Evolutionary conservation across 257 asterid genomes (phyloP).

Genomic region (Apocynum venetum): DNA sequence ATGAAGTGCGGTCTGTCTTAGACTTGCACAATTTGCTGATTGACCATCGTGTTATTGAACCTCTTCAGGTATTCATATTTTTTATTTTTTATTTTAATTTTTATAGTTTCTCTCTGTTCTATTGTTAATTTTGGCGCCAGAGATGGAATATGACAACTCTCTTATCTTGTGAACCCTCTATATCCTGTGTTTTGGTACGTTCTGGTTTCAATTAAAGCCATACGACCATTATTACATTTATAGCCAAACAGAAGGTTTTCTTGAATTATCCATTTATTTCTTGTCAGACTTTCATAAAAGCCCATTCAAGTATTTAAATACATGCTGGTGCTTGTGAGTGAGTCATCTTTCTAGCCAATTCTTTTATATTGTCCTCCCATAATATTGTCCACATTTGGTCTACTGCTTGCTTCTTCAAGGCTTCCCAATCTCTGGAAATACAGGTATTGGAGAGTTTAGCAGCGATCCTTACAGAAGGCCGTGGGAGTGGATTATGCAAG

Average conservation of each 20-base stretch:
- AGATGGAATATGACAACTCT: neutral
- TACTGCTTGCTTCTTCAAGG: neutral
- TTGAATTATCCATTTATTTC: neutral
- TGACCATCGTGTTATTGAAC: conserved; percentile 58
- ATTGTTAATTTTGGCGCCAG: neutral
- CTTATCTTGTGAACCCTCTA: neutral
- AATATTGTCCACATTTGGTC: neutral
- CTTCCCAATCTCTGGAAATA: conserved; percentile 5
- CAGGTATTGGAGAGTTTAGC: conserved; percentile 78
- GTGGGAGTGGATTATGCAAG: conserved; percentile 80
- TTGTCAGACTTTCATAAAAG: neutral
- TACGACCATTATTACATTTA: neutral
- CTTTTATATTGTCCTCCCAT: neutral
- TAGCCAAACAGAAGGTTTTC: neutral
- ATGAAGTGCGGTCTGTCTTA: conserved; percentile 50
- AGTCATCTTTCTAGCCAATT: neutral
- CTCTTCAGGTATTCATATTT: conserved; percentile 62
- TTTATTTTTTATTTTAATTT: neutral
- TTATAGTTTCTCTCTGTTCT: conserved; percentile 11
- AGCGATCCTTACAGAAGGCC: conserved; percentile 55
- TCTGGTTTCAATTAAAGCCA: neutral
- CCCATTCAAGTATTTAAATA: neutral
- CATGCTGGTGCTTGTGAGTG: neutral
- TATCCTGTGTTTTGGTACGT: neutral
- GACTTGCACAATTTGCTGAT: conserved; percentile 44